phyloP scores from a whole-genome alignment of 148 eudicot genomes.

The Arbutus unedo region DNA sequence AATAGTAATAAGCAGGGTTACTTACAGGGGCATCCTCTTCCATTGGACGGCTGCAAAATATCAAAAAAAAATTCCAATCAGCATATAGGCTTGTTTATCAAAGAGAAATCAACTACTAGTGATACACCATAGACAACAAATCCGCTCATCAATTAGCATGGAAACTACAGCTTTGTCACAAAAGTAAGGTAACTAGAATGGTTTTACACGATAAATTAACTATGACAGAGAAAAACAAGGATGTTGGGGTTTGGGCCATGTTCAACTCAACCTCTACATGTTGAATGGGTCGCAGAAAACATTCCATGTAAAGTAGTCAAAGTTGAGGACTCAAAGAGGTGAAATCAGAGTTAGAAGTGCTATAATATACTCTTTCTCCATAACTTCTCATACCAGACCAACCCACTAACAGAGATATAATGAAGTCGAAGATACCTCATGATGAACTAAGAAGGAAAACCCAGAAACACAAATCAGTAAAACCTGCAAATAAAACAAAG shows the following conservation, averaged over 20 bases:
- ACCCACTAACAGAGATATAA: neutral
- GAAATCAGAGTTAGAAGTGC: no score
- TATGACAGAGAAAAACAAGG: neutral
- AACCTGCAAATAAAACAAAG: neutral
- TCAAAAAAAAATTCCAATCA: neutral
- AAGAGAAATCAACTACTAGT: neutral
- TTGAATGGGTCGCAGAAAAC: no score
- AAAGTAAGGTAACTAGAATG: neutral
- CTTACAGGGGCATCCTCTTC: slow-evolving; percentile 42
- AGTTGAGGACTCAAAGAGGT: no score
- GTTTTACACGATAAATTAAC: no score
- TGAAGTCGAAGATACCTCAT: slow-evolving; percentile 15
- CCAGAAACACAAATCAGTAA: neutral
- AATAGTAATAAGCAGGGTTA: slow-evolving; percentile 8
- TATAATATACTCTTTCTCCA: no score
- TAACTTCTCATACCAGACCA: no score
- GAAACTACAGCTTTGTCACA: neutral
- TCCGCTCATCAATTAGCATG: neutral
- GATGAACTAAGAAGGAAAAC: neutral
- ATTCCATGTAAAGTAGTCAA: no score
- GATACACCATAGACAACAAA: neutral
- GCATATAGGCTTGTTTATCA: neutral
- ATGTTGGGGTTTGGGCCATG: neutral
- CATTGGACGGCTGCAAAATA: slow-evolving; percentile 40
- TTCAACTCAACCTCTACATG: no score